These are phyloP conservation scores for Pestalotiopsis sp. DNA, from an alignment of 2,329 filamentous ascomycete species.

Conservation along the genomic window DNA sequence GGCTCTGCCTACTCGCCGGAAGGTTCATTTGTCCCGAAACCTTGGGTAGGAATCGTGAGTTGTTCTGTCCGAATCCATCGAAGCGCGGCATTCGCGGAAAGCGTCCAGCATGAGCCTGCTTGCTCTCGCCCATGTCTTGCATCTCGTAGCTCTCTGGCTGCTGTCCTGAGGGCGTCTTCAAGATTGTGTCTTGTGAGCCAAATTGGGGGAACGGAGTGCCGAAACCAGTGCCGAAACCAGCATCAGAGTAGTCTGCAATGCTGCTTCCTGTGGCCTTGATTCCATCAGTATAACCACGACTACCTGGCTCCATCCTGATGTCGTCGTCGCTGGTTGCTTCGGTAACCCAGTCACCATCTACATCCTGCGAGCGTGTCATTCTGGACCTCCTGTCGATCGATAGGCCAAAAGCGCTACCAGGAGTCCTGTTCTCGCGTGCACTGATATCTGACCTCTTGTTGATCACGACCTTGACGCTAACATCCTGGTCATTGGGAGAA, in stretches of 20 bases:
- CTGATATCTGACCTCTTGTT: constrained; percentile 9
- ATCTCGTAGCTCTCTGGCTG: constrained; percentile 14
- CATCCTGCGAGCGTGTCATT: constrained; percentile 15
- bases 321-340: constrained; percentile 32
- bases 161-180: constrained; percentile 17
- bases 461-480: constrained; percentile 22
- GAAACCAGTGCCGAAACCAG: constrained; percentile 9
- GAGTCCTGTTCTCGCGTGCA: background rate
- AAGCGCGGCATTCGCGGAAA: constrained; percentile 5
- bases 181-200: constrained; percentile 19
- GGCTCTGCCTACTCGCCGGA: constrained; percentile 15
- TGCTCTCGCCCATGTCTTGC: constrained; percentile 17
- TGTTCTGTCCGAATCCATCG: constrained; percentile 19
- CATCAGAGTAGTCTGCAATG: constrained; percentile 45
- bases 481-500: background rate
- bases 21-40: constrained; percentile 1
- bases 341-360: constrained; percentile 39
- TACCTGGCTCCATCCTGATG: constrained; percentile 9
- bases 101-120: constrained; percentile 15
- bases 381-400: background rate
- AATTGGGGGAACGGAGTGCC: constrained; percentile 5
- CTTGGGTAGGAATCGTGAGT: constrained; percentile 14
- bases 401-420: constrained; percentile 4
- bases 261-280: constrained; percentile 39
- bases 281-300: background rate